phyloP scores from a whole-genome alignment of 306 rosid species.

The Sicyos baderoa region DNA sequence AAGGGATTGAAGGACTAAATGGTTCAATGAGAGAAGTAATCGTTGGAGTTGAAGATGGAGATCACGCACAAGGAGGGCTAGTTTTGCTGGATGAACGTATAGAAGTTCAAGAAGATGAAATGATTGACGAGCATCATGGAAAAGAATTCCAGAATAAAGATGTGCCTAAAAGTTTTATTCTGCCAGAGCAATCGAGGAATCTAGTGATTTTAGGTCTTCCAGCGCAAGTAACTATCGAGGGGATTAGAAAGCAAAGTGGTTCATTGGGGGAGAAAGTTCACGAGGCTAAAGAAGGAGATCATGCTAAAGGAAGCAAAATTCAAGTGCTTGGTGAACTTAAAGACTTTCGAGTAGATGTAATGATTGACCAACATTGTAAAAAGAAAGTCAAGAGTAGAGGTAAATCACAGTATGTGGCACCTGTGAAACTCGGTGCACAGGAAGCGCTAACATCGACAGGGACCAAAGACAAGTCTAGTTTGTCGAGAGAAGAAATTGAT shows the following conservation, averaged over 20 bases:
- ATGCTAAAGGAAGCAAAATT: neutral
- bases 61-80: neutral
- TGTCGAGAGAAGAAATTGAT: neutral
- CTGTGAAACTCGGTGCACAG: neutral
- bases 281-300: neutral
- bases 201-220: neutral
- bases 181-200: neutral
- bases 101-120: neutral
- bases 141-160: neutral
- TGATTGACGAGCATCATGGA: constrained; percentile 12
- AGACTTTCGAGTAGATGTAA: neutral
- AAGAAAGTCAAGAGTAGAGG: neutral
- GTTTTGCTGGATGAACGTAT: neutral
- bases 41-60: constrained; percentile 2
- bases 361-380: neutral
- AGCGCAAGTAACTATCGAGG: neutral
- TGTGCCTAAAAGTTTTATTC: neutral
- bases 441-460: neutral
- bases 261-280: neutral
- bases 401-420: neutral
- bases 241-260: neutral
- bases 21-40: neutral
- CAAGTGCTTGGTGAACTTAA: neutral
- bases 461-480: constrained; percentile 5
- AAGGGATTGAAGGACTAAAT: constrained; percentile 11